Evolutionary conservation across 345 rosid species (phyloP).

Genomic region (Toxicodendron radicans): DNA sequence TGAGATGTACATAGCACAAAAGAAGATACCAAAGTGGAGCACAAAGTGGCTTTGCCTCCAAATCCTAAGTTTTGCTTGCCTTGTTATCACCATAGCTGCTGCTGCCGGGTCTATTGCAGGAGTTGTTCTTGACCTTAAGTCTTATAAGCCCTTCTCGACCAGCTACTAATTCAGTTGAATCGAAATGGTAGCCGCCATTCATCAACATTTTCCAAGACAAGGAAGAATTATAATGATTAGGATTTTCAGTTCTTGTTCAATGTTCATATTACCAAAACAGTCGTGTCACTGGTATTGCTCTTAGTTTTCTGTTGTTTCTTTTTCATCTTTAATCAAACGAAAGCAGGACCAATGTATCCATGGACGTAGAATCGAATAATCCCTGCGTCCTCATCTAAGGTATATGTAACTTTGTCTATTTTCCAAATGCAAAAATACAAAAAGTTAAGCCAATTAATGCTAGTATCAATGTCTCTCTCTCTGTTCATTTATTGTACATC

Average conservation of each 20-base stretch:
- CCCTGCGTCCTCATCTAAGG: neutral
- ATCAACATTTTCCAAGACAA: neutral
- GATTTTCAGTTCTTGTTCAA: neutral
- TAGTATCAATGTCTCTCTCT: too few species aligned
- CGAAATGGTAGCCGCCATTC: constrained; percentile 7
- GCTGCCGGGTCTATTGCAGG: constrained; percentile 80
- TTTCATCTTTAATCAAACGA: neutral
- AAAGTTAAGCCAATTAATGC: neutral
- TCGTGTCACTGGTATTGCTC: neutral
- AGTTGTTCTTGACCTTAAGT: constrained; percentile 53
- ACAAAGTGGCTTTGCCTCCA: constrained; percentile 73
- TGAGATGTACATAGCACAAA: constrained; percentile 81
- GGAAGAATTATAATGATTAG: neutral
- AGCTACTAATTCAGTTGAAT: constrained; percentile 36
- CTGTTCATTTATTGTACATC: too few species aligned
- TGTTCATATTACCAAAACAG: neutral
- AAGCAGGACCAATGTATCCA: neutral
- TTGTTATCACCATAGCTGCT: constrained; percentile 62
- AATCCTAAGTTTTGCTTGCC: constrained; percentile 61
- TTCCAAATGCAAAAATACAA: neutral
- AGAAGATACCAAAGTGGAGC: constrained; percentile 71
- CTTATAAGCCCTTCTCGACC: constrained; percentile 59
- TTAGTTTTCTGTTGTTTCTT: neutral
- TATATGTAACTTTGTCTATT: neutral
- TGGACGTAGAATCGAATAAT: neutral